A percentile compares a stretch with the other conserved stretches of the same genome.
phyloP scores from a whole-genome alignment of 2,329 filamentous ascomycete species.

The Colletotrichum orchidophilum region DNA sequence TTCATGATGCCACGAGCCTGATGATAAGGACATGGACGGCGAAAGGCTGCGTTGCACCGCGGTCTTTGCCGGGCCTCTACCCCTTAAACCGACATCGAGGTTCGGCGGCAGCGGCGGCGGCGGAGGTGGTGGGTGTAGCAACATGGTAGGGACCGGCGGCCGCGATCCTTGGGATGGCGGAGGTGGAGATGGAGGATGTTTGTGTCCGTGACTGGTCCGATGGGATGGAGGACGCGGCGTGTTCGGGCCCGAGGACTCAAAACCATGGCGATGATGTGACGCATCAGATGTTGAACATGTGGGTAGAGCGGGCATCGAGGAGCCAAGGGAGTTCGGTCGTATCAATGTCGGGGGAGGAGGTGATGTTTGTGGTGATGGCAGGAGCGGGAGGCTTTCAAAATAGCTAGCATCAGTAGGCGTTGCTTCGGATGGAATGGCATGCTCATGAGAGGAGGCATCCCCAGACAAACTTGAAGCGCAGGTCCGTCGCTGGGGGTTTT shows the following conservation, averaged over 20 bases:
- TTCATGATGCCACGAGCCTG: slow-evolving; percentile 10
- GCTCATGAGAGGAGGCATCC: neutral
- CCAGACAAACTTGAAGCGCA: neutral
- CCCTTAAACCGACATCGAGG: neutral
- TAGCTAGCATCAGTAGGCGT: slow-evolving; percentile 1
- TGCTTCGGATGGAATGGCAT: slow-evolving; percentile 5
- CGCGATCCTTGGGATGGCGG: neutral
- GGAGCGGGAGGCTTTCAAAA: neutral
- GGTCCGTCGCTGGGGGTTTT: neutral
- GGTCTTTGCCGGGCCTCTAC: neutral
- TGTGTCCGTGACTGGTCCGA: neutral
- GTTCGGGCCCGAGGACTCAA: neutral
- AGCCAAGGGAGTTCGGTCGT: neutral
- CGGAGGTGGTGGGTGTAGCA: neutral
- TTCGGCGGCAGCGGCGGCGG: slow-evolving; percentile 4
- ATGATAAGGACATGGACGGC: slow-evolving; percentile 6
- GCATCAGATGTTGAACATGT: neutral
- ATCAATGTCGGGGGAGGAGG: neutral
- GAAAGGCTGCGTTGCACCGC: neutral
- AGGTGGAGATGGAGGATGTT: neutral
- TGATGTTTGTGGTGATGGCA: neutral
- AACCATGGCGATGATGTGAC: neutral
- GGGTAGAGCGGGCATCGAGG: neutral
- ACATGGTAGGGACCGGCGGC: neutral
- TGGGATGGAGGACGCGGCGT: neutral